Evolutionary conservation across 306 rosid genomes (phyloP).

Genomic region (Rosa lucieae): DNA sequence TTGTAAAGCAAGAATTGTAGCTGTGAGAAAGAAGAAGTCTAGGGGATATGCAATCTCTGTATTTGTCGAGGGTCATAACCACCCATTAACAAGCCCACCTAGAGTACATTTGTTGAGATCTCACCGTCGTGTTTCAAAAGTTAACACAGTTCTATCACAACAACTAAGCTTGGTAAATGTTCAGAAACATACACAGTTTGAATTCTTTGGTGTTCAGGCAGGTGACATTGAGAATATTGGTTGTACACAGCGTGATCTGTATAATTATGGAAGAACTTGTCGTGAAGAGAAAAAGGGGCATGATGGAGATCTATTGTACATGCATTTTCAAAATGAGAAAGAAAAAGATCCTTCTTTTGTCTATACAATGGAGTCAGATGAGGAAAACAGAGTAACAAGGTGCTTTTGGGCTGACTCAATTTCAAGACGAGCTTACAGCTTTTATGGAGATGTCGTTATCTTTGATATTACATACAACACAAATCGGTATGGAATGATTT

Average conservation of each 20-base stretch:
- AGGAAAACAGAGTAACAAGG: background rate
- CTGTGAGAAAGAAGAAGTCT: background rate
- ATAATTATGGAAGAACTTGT: background rate
- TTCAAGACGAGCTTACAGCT: background rate
- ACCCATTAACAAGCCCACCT: background rate
- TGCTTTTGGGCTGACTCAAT: background rate
- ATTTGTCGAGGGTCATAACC: background rate
- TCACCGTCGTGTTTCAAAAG: background rate
- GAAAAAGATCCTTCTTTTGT: background rate
- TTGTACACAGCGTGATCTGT: background rate
- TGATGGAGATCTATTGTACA: background rate
- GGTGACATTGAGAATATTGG: background rate
- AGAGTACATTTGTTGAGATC: background rate
- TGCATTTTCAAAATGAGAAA: background rate
- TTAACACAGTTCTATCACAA: background rate
- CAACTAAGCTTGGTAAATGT: background rate
- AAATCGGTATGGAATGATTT: background rate
- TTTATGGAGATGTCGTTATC: background rate
- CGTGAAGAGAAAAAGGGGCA: background rate
- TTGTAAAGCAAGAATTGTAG: background rate
- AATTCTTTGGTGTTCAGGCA: background rate
- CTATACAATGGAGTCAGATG: background rate
- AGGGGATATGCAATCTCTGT: background rate
- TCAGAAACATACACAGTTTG: background rate
- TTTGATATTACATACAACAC: background rate